These are phyloP conservation scores for Epipyxis sp. DNA, from an alignment of 108 stramenopile species.

Conservation along the genomic window DNA sequence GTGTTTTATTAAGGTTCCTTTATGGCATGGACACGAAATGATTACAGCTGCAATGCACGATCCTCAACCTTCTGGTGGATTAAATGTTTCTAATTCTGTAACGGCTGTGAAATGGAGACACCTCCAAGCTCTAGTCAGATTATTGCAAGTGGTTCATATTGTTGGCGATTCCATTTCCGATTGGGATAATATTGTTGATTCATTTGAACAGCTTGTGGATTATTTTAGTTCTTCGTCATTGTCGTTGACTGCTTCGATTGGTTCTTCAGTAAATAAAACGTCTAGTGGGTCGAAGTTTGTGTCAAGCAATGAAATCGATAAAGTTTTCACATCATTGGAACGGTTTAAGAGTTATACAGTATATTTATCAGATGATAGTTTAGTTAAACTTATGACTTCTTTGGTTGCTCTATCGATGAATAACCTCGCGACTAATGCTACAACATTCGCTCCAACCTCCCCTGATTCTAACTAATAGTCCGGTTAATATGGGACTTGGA, in stretches of 20 bases:
- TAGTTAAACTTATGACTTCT: conserved; percentile 9
- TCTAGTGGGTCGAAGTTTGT: neutral
- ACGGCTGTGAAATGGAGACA: neutral
- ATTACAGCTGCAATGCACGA: too few relatives aligned
- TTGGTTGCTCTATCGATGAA: conserved; percentile 18
- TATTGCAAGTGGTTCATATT: neutral
- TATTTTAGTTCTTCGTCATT: too few relatives aligned
- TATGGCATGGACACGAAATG: too few relatives aligned
- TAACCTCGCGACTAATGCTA: neutral
- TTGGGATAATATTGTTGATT: neutral
- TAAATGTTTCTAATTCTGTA: neutral
- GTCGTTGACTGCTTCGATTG: too few relatives aligned
- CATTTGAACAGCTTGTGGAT: neutral
- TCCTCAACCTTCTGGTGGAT: too few relatives aligned
- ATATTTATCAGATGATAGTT: neutral
- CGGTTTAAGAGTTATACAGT: neutral
- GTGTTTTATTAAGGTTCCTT: too few relatives aligned
- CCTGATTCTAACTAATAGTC: neutral
- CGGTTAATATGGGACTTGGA: too few relatives aligned
- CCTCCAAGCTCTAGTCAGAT: neutral
- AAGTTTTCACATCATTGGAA: neutral
- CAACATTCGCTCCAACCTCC: neutral
- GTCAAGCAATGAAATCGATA: neutral
- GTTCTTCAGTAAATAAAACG: neutral
- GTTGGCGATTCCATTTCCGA: neutral